A percentile compares a stretch with the other conserved stretches of the same genome.
These are phyloP conservation scores for Cantharellus anzutake DNA, from an alignment of 768 basidiomycete species.

Conservation along the genomic window DNA sequence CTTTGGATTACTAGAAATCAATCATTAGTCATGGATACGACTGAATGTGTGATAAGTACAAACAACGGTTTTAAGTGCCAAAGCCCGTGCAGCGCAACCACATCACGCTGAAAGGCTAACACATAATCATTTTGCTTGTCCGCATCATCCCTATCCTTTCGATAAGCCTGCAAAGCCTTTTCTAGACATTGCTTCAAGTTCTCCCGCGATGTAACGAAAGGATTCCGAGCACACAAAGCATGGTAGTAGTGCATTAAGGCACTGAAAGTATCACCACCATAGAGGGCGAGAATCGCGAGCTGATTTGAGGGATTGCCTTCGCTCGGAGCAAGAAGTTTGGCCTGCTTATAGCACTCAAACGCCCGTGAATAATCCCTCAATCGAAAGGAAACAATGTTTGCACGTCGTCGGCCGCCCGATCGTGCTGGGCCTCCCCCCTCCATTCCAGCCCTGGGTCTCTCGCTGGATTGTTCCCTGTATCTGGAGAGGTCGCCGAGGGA, in stretches of 20 bases:
- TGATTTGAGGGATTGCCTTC: constrained; percentile 95
- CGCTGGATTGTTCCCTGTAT: constrained; percentile 81
- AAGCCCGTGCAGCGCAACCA: constrained; percentile 60
- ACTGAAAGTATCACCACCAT: constrained; percentile 62
- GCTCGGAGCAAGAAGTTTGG: constrained; percentile 58
- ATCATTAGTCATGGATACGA: background rate
- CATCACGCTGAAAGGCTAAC: constrained; percentile 40
- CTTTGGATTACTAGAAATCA: constrained; percentile 1
- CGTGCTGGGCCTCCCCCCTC: constrained; percentile 17
- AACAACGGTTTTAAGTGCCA: constrained; percentile 44
- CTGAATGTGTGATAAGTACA: constrained; percentile 13
- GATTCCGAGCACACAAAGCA: constrained; percentile 67
- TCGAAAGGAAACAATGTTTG: background rate
- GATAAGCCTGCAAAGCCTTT: constrained; percentile 40
- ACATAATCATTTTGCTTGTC: constrained; percentile 3
- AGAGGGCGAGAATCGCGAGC: constrained; percentile 78
- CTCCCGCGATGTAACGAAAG: constrained; percentile 74
- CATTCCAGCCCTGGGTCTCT: constrained; percentile 19
- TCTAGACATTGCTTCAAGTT: constrained; percentile 59
- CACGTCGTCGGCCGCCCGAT: background rate
- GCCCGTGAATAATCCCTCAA: constrained; percentile 43
- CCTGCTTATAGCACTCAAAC: constrained; percentile 68
- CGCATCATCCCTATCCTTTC: constrained; percentile 16
- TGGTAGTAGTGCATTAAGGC: constrained; percentile 79
- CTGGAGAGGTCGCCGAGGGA: constrained; percentile 89